Evolutionary conservation across 176 grass and related monocot genomes (phyloP).

Genomic region (Triticum monococcum): DNA sequence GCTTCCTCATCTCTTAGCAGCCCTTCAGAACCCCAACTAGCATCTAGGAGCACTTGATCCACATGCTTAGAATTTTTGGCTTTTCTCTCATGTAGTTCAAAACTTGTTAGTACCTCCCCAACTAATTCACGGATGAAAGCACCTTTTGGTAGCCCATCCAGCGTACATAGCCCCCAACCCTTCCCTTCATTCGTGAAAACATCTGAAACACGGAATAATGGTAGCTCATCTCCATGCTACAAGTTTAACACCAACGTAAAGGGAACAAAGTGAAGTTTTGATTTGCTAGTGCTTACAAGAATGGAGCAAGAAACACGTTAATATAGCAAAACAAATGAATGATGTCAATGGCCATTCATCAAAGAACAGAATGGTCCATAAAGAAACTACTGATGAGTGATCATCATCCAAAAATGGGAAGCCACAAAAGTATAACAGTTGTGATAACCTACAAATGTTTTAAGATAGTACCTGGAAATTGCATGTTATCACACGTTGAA

Average conservation of each 20-base stretch:
- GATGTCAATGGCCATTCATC: background rate
- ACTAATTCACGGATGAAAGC: conserved; percentile 78
- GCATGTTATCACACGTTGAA: conserved; percentile 59
- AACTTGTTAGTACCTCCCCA: conserved; percentile 71
- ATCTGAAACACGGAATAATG: conserved; percentile 39
- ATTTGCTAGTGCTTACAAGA: background rate
- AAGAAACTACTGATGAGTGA: background rate
- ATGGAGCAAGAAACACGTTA: conserved; percentile 8
- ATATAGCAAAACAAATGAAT: background rate
- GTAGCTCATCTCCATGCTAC: conserved; percentile 10
- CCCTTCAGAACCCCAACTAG: conserved; percentile 52
- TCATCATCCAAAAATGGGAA: background rate
- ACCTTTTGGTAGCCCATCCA: conserved; percentile 80
- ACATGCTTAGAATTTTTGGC: conserved; percentile 45
- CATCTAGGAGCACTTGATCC: conserved; percentile 66
- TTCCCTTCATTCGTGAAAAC: conserved; percentile 65
- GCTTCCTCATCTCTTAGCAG: conserved; percentile 57
- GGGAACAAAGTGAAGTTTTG: background rate
- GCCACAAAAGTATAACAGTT: background rate
- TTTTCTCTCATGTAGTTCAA: conserved; percentile 58
- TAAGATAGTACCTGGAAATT: conserved; percentile 55
- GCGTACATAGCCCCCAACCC: conserved; percentile 65
- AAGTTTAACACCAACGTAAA: background rate
- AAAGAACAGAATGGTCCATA: background rate
- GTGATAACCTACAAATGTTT: background rate